Evolutionary conservation across 2,329 filamentous ascomycete species (phyloP).

Genomic region (Phialophora macrospora): DNA sequence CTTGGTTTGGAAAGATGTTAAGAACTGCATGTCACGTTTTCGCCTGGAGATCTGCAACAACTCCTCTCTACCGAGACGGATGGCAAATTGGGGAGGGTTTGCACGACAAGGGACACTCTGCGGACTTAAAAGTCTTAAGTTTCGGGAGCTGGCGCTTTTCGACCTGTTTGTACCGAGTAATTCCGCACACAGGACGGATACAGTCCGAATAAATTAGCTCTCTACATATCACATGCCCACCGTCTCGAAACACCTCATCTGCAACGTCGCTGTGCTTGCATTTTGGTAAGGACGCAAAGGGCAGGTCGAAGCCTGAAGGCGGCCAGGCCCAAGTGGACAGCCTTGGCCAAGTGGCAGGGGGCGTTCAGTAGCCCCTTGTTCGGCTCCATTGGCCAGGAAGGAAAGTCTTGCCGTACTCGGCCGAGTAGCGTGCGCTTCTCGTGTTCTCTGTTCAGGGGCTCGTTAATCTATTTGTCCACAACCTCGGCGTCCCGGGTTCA

Average conservation of each 20-base stretch:
- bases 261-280: not conserved
- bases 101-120: not conserved
- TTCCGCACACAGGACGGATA: not conserved
- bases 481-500: not conserved
- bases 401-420: not conserved
- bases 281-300: no score
- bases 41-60: not conserved
- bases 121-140: not conserved
- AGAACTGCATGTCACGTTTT: not conserved
- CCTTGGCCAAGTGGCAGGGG: not conserved
- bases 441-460: slow-evolving; percentile 1
- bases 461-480: not conserved
- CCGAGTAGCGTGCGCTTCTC: no score
- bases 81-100: not conserved
- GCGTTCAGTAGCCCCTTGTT: not conserved
- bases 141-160: not conserved
- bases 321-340: not conserved
- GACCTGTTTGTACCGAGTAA: not conserved
- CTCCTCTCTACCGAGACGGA: no score
- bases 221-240: not conserved
- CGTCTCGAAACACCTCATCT: not conserved
- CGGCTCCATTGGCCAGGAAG: not conserved
- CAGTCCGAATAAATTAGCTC: not conserved
- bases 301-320: no score
- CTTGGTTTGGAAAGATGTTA: not conserved